phyloP scores from a whole-genome alignment of 306 rosid genomes.

The Malus sylvestris region DNA sequence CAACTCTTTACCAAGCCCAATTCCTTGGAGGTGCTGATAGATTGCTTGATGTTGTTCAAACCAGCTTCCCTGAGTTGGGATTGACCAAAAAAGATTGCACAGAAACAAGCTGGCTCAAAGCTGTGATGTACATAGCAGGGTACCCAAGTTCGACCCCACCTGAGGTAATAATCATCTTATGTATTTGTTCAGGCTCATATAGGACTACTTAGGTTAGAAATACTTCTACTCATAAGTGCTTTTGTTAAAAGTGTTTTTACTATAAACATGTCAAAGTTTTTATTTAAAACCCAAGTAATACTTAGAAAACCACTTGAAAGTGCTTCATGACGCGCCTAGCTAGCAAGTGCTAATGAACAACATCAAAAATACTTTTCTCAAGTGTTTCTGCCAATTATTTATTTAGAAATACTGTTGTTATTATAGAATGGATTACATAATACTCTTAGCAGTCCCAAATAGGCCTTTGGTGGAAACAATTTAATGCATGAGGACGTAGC shows the following conservation, averaged over 20 bases:
- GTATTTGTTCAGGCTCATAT: no score
- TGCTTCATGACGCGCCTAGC: neutral
- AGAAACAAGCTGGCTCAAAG: slow-evolving; percentile 68
- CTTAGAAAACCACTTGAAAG: neutral
- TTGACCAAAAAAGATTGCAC: slow-evolving; percentile 41
- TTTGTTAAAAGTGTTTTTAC: no score
- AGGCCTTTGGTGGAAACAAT: no score
- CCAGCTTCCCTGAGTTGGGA: slow-evolving; percentile 63
- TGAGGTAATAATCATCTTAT: slow-evolving; percentile 14
- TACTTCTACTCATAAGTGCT: no score
- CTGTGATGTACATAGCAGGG: slow-evolving; percentile 69
- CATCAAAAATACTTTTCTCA: no score
- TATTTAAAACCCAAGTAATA: neutral
- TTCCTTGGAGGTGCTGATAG: slow-evolving; percentile 49
- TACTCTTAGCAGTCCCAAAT: no score
- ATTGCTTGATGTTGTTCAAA: slow-evolving; percentile 43
- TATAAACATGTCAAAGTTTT: neutral
- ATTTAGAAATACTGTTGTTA: no score
- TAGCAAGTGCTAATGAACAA: no score
- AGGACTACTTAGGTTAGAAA: no score
- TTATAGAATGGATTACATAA: no score
- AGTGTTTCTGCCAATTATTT: no score
- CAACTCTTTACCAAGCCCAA: slow-evolving; percentile 54
- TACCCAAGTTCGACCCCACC: slow-evolving; percentile 48
- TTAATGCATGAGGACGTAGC: no score